Evolutionary conservation across 2,329 filamentous ascomycete species (phyloP), one percentile per base, ranked within the genome.

Genomic region (Phyllosticta capitalensis): DNA sequence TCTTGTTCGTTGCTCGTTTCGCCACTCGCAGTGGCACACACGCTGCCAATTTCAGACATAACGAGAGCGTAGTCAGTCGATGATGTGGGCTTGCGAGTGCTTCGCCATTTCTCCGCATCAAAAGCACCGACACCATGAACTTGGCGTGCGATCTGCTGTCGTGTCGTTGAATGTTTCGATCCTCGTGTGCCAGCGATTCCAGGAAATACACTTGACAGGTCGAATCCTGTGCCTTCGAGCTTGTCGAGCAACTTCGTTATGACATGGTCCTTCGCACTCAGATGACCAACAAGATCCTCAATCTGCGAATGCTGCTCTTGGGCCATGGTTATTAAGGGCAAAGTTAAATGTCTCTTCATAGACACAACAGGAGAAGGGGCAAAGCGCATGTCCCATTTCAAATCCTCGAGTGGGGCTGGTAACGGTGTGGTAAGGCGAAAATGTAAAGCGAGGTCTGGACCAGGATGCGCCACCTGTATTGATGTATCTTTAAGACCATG

Each of bases 301-400:
- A 83, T 75, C 33, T 80, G 78, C 33, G 71, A 69, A 60, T 78
- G 75, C 60, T 79, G 75, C 1, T 71, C 71, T 30, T 76, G 73
- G 19, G 79, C 77, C 21, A 78, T 76, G 22, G 72, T 71, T 28
- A 86, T 68, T 17, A 84, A 70, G 1, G 83, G 83, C 5, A 79
- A 68, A 9, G 85, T 72, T 21, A 86, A 68, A 53, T 80, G 73
- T 52, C 71, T 70, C 12, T 76, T 79, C n/a, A 83, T 66, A 3
- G 69, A 70, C 5, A 70, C 69, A 4, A 75, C 67, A 1, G 72
- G 63, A 30, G 74, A 71, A 54, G 49, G 30, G 5, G 45, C 14
- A 9, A 53, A 30, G 33, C 79, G 72, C 59, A 91, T 77, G 0
- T 79, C 79, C 89, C 89, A 92, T 61, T 75, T 75, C 38, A 92